Conservation (phyloP, 805 yeast genomes). For the Sugiyamaella mastotermitis region DNA sequence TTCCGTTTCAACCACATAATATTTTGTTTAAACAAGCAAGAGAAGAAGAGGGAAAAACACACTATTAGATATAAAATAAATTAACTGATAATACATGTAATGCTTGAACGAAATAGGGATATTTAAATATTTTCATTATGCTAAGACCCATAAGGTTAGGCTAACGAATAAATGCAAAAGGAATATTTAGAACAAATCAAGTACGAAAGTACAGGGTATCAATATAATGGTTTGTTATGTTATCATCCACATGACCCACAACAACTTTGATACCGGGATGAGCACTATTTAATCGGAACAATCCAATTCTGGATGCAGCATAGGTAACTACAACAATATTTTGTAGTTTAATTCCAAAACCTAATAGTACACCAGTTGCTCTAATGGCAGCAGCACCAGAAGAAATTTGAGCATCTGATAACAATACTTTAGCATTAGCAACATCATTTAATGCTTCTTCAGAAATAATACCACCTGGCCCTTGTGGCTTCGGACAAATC, state of each 20-base stretch:
- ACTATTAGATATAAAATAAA: no score
- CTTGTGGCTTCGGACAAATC: constrained; percentile 19
- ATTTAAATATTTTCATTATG: no score
- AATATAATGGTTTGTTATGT: constrained; percentile 61
- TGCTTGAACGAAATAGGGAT: no score
- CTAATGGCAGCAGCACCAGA: constrained; percentile 92
- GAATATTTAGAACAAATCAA: no score
- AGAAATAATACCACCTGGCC: constrained; percentile 9
- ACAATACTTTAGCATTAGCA: constrained; percentile 40
- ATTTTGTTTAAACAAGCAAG: no score
- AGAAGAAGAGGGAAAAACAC: no score
- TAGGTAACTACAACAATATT: constrained; percentile 67
- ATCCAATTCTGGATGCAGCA: constrained; percentile 72
- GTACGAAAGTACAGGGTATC: constrained; percentile 80
- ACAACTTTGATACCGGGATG: constrained; percentile 66
- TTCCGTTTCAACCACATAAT: no score
- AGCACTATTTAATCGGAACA: constrained; percentile 65
- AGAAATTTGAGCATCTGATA: constrained; percentile 82
- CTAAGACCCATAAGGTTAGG: no score
- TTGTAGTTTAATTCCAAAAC: constrained; percentile 60
- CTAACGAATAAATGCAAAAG: no score
- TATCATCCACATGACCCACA: constrained; percentile 52
- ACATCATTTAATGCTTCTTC: constrained; percentile 15
- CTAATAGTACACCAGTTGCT: constrained; percentile 85
- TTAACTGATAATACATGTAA: no score